These are phyloP conservation scores for Colletotrichum sp. DNA, from an alignment of 2,329 filamentous ascomycete species.

Conservation along the genomic window DNA sequence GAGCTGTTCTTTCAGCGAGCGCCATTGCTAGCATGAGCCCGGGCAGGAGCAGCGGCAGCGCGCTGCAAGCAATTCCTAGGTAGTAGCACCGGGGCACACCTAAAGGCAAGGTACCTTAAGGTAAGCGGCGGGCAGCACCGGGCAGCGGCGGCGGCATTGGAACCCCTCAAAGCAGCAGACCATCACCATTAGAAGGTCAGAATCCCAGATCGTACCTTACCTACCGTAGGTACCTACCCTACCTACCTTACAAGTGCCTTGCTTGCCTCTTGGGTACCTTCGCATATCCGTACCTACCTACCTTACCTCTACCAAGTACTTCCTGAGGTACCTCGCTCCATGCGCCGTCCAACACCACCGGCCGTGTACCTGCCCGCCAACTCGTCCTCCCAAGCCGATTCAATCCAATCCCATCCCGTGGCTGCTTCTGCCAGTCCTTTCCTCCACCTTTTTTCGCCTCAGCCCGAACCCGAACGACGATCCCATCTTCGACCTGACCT, in stretches of 20 bases:
- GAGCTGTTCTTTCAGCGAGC: neutral
- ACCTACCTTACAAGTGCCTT: neutral
- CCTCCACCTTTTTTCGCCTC: slow-evolving; percentile 14
- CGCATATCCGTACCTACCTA: neutral
- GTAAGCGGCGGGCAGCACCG: neutral
- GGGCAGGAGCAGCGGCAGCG: neutral
- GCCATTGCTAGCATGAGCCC: neutral
- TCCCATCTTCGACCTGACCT: slow-evolving; percentile 15
- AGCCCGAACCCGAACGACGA: slow-evolving; percentile 18
- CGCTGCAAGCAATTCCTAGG: neutral
- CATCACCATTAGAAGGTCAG: neutral
- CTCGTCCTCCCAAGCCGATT: neutral
- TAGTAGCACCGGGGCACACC: neutral
- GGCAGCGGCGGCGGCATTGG: neutral
- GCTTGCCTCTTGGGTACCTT: neutral
- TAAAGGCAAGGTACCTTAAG: neutral
- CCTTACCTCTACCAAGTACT: too few relatives aligned
- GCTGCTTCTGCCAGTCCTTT: neutral
- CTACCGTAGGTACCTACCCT: neutral
- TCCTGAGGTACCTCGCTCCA: neutral
- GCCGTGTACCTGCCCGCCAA: neutral
- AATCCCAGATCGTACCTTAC: neutral
- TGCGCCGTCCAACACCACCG: neutral
- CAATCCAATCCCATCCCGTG: neutral
- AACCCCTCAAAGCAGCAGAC: too few relatives aligned